Evolutionary conservation across 345 rosid species (phyloP), one percentile per base, ranked within the genome.

Genomic region (Corchorus olitorius): DNA sequence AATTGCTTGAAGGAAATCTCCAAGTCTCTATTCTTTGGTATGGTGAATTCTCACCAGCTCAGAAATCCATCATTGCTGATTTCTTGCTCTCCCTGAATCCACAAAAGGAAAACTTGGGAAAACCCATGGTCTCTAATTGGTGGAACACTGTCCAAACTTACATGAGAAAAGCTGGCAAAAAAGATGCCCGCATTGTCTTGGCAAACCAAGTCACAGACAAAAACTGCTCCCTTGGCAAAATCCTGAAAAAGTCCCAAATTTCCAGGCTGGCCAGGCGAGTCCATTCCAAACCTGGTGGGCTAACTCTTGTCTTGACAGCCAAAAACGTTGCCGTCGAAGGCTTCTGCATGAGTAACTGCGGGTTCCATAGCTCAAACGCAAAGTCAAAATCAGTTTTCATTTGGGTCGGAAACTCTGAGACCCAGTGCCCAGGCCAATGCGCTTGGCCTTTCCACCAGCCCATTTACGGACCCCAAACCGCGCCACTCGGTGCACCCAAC

Each of bases 361-460:
- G 88, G 11, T 78, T 75, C 60, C 88, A 87, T 65, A 83, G 83
- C 65, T 78, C 83, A 41, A 63, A 63, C 61, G 60, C 65, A 22
- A 15, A 75, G 54, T 41, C 33, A 19, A 73, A 65, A 58, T 58
- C 75, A 46, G 78, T 84, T 2, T 82, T 78, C 27, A 73, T 85
- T 16, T 80, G 83, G 88, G 90, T 85, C 1, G 84, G 87, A 6
- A 73, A 85, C 79, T 85, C 88, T 1, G 79, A 9, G 76, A 76
- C 39, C 6, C 88, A 87, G 75, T 87, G 88, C 71, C 90, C 90
- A 2, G 86, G 87, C 3, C 83, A 82, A 74, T 86, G 89, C 65
- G 84, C 84, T 0, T 81, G 89, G 87, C 85, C 89, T 14, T 83
- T 83, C 77, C 84, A 83, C 80, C 85, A 78, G 50, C 90, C 90